Base-by-base conservation (phyloP, 257 asterid species). In the Solanum sparsipilum region DNA sequence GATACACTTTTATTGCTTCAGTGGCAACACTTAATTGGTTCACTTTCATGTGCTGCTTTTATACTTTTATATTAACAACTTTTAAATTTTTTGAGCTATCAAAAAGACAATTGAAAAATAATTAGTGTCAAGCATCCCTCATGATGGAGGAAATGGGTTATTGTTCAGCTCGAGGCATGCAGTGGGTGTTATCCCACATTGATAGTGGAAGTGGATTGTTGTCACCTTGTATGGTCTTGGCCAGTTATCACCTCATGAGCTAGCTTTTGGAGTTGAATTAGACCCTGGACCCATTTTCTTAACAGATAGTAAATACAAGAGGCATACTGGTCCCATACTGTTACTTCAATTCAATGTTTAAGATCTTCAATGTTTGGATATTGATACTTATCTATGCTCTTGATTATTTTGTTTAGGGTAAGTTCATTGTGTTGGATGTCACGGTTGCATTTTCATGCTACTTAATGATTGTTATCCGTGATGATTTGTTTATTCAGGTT, bases 401-500 rank as follows among this genome's bases (percentile, higher is more conserved):
- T 31, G 31, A 48, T 46, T 82, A 29, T 82, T 82, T 38, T 48
- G 70, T 31, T 81, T 81, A 81, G 13, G 6, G 36, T 46, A 81
- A 81, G 39, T 46, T 29, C 67, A 16, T 29, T 44, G 67, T 46
- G 68, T 79, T 79, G 27, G 39, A 46, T 81, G 15, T 81, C 67
- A 81, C 4, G 27, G 70, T 82, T 82, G 71, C 44, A 31, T 82
- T 20, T 82, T 82, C 44, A 48, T 82, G 71, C 86, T 84, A 23
- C 36, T 38, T 76, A 23, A 48, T 65, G 44, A 74, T 67, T 58
- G 52, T 39, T 72, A 63, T 63, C 13, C 23, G 46, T 85, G 87
- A 65, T 85, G 85, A 36, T 91, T 41, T 92, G 88, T 89, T 88
- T 88, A 86, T 93, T 89, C 91, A 96, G 99, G 92, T 94, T 87